Conservation (phyloP, 257 asterid species). For the Solanum phureja region DNA sequence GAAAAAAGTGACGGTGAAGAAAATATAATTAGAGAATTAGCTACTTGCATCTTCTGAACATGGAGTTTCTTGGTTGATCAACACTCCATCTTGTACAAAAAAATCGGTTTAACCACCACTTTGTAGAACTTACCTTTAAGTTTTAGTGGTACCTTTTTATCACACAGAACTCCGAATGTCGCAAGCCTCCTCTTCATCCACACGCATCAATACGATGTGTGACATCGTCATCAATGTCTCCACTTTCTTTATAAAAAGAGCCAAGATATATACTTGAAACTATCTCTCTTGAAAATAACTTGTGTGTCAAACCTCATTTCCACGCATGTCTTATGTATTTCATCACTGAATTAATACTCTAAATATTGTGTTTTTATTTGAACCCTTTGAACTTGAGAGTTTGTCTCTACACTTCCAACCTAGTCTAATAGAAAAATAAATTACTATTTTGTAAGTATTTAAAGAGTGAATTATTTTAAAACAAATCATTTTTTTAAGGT, state of each 20-base stretch:
- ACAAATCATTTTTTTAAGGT: neutral
- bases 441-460: no score
- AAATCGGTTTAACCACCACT: neutral
- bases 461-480: neutral
- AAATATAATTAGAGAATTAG: no score
- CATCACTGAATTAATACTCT: neutral
- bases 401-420: neutral
- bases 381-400: no score
- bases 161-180: neutral
- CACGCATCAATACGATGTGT: neutral
- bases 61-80: rapidly evolving
- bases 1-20: neutral
- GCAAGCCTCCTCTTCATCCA: neutral
- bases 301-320: no score
- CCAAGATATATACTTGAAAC: neutral
- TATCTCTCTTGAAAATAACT: neutral
- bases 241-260: no score
- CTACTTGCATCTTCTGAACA: neutral
- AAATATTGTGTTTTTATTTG: no score
- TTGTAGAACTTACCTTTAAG: no score
- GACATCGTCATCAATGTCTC: neutral
- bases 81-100: neutral
- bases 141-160: no score
- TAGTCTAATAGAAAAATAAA: no score
- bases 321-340: neutral